A percentile compares a stretch with the other conserved stretches of the same genome.
Conservation (phyloP, 768 basidiomycete species). For the Phlebiopsis gigantea region DNA sequence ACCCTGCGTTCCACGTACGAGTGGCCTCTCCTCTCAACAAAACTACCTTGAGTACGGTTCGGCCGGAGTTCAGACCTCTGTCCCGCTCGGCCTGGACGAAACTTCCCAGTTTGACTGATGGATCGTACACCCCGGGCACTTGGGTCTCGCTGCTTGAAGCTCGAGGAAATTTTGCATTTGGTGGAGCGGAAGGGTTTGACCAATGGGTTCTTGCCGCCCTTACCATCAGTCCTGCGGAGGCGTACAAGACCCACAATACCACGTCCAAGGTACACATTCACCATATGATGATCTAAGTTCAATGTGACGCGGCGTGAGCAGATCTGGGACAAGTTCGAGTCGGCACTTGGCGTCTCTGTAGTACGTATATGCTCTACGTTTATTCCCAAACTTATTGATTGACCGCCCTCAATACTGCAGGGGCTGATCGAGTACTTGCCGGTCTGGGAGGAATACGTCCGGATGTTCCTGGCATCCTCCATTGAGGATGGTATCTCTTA, state of each 20-base stretch:
- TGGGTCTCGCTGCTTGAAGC: constrained; percentile 58
- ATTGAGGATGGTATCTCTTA: constrained; percentile 72
- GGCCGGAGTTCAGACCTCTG: constrained; percentile 52
- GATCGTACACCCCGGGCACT: constrained; percentile 34
- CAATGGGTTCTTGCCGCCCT: constrained; percentile 54
- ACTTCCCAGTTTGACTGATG: constrained; percentile 32
- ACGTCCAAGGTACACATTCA: constrained; percentile 46
- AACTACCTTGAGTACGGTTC: constrained; percentile 34
- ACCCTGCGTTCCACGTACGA: constrained; percentile 57
- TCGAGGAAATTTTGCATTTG: constrained; percentile 49
- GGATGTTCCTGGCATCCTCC: constrained; percentile 54
- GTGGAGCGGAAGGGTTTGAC: constrained; percentile 65
- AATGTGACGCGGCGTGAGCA: constrained; percentile 20
- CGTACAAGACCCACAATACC: constrained; percentile 70
- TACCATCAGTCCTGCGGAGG: constrained; percentile 66
- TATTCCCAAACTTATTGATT: neutral
- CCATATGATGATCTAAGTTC: neutral
- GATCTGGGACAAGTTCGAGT: constrained; percentile 75
- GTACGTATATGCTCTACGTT: constrained; percentile 29
- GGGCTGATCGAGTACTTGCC: constrained; percentile 45
- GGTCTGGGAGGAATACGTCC: constrained; percentile 54
- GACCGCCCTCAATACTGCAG: constrained; percentile 18
- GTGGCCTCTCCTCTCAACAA: constrained; percentile 34
- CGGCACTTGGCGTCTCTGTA: constrained; percentile 42
- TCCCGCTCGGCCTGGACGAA: constrained; percentile 26